A percentile compares a stretch with the other conserved stretches of the same genome.
These are phyloP conservation scores for Boechera divaricarpa DNA, from an alignment of 345 rosid genomes.

Conservation along the genomic window DNA sequence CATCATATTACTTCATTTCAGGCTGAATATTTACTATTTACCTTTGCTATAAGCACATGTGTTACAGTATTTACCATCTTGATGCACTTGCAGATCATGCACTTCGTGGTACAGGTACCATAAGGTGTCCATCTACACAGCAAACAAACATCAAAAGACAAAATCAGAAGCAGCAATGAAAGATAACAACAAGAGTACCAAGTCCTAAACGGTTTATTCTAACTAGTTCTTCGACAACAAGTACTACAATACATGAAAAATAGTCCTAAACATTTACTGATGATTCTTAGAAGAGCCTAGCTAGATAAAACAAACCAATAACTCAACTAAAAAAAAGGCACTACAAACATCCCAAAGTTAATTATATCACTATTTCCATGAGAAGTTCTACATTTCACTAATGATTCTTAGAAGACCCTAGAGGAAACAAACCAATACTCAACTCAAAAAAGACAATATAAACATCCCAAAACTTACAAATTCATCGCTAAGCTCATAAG, in stretches of 20 bases:
- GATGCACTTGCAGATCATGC: slow-evolving; percentile 96
- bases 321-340: neutral
- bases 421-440: neutral
- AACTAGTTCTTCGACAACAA: neutral
- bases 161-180: slow-evolving; percentile 13
- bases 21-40: slow-evolving; percentile 18
- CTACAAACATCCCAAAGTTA: neutral
- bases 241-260: neutral
- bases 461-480: neutral
- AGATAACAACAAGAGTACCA: neutral
- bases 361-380: neutral
- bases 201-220: neutral
- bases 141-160: slow-evolving; percentile 5
- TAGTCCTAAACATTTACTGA: neutral
- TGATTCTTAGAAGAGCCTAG: neutral
- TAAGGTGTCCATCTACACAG: slow-evolving; percentile 85
- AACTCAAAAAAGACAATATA: neutral
- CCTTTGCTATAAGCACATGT: slow-evolving; percentile 98
- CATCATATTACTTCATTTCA: no score
- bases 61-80: slow-evolving; percentile 96
- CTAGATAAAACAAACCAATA: neutral
- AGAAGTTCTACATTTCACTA: neutral
- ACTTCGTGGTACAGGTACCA: slow-evolving; percentile 83
- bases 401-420: neutral
- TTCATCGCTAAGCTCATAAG: neutral